Evolutionary conservation across 2,329 filamentous ascomycete genomes (phyloP).

Genomic region (Sphaerulina populicola): DNA sequence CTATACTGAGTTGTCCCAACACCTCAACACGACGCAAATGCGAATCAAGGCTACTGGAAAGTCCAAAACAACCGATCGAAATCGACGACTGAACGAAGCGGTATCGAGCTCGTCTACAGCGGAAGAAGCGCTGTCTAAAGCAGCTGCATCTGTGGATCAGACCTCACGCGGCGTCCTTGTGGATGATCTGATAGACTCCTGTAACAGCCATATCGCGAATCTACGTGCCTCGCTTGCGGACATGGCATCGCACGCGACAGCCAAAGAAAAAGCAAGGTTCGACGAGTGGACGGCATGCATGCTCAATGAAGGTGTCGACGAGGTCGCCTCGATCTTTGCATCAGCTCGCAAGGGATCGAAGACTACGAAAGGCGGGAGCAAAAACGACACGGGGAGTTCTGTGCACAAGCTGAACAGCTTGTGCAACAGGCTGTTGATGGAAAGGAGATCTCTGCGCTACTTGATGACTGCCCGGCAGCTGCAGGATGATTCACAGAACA

Average conservation of each 20-base stretch:
- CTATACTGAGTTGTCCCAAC: constrained; percentile 50
- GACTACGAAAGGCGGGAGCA: not conserved
- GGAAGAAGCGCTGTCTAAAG: constrained; percentile 48
- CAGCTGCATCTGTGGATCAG: constrained; percentile 31
- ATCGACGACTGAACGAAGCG: constrained; percentile 40
- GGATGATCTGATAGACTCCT: constrained; percentile 9
- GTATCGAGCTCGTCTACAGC: constrained; percentile 40
- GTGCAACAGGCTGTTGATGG: constrained; percentile 18
- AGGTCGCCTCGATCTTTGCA: constrained; percentile 9
- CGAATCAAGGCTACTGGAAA: constrained; percentile 36
- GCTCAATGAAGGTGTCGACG: constrained; percentile 18
- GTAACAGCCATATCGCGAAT: constrained; percentile 9
- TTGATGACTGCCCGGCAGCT: constrained; percentile 18
- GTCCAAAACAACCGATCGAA: constrained; percentile 29
- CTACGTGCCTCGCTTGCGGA: not conserved
- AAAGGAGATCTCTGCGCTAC: constrained; percentile 22
- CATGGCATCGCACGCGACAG: constrained; percentile 1
- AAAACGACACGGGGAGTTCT: not conserved
- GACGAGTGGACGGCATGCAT: constrained; percentile 15
- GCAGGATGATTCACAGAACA: not conserved
- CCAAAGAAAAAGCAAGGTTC: constrained; percentile 12
- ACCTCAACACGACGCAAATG: constrained; percentile 46
- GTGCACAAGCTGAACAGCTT: constrained; percentile 13
- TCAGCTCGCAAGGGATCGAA: not conserved
- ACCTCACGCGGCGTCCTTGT: constrained; percentile 5